Conservation (phyloP, 257 asterid genomes). For the Striga asiatica region DNA sequence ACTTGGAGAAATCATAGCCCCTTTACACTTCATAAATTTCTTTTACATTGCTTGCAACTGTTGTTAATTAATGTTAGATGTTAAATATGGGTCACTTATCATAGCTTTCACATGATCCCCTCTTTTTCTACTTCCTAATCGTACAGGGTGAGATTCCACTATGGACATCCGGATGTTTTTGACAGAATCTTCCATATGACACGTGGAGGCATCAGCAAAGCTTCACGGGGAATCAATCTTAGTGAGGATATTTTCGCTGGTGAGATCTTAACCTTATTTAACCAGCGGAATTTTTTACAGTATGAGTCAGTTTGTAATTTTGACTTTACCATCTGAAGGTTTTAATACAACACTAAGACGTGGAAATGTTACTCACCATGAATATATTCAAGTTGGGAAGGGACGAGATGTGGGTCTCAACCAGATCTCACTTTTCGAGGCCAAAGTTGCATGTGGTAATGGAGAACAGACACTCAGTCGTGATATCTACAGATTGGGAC, state of each 20-base stretch:
- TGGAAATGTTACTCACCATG: constrained; percentile 89
- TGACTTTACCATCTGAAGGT: constrained; percentile 36
- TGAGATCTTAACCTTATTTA: constrained; percentile 28
- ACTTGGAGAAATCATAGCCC: neutral
- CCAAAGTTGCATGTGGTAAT: constrained; percentile 94
- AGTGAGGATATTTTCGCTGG: constrained; percentile 99
- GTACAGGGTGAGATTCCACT: constrained; percentile 88
- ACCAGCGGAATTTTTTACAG: neutral
- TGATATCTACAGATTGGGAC: constrained; percentile 89
- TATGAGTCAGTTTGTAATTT: constrained; percentile 11
- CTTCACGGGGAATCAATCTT: constrained; percentile 90
- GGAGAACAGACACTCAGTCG: constrained; percentile 96
- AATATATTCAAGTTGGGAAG: constrained; percentile 90
- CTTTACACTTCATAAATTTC: neutral
- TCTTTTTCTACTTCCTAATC: constrained; percentile 14
- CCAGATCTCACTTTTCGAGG: constrained; percentile 93
- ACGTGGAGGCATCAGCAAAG: constrained; percentile 96
- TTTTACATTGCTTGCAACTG: neutral
- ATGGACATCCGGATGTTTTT: constrained; percentile 96
- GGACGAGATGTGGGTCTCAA: constrained; percentile 96
- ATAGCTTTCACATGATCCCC: neutral
- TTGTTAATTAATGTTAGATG: neutral
- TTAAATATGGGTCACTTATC: constrained; percentile 3
- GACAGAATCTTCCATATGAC: constrained; percentile 94
- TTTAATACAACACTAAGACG: constrained; percentile 83